A percentile compares a stretch with the other conserved stretches of the same genome.
Conservation (phyloP, 371 early-diverging fungal species). For the Parasitella parasitica region DNA sequence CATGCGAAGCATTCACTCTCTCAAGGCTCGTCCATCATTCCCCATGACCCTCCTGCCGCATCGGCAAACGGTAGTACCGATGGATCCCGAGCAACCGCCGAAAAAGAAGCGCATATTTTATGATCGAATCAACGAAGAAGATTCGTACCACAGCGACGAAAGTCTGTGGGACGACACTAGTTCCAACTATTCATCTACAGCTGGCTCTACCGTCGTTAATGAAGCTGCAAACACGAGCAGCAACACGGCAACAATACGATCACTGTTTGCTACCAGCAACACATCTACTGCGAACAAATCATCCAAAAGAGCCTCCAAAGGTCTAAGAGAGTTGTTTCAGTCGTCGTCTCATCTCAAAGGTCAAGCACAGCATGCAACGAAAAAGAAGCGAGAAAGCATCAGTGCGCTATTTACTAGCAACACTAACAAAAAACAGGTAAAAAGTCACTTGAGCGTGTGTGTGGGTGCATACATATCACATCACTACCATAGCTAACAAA, state of each 20-base stretch:
- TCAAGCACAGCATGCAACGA: background rate
- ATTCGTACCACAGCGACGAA: background rate
- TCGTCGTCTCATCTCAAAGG: background rate
- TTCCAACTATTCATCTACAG: background rate
- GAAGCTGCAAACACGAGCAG: background rate
- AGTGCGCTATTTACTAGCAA: background rate
- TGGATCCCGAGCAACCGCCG: conserved; percentile 9
- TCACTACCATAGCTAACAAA: background rate
- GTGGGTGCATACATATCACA: too few relatives aligned
- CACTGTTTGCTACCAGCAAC: background rate
- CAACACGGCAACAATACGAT: background rate
- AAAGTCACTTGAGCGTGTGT: background rate
- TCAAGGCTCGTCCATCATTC: conserved; percentile 17
- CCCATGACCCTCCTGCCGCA: conserved; percentile 12
- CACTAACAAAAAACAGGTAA: background rate
- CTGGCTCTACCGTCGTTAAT: background rate
- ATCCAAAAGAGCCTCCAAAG: conserved; percentile 1
- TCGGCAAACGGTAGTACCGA: conserved; percentile 10
- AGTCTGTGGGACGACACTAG: background rate
- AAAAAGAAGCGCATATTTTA: conserved; percentile 11
- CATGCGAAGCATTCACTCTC: conserved; percentile 11
- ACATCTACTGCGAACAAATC: background rate
- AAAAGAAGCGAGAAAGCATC: conserved; percentile 8
- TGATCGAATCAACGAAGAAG: background rate
- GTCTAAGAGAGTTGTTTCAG: conserved; percentile 13